Percentiles rank a stretch among this genome's conserved stretches.
Evolutionary conservation across 2,329 filamentous ascomycete species (phyloP).

Genomic region (Teratosphaeria gauchensis): DNA sequence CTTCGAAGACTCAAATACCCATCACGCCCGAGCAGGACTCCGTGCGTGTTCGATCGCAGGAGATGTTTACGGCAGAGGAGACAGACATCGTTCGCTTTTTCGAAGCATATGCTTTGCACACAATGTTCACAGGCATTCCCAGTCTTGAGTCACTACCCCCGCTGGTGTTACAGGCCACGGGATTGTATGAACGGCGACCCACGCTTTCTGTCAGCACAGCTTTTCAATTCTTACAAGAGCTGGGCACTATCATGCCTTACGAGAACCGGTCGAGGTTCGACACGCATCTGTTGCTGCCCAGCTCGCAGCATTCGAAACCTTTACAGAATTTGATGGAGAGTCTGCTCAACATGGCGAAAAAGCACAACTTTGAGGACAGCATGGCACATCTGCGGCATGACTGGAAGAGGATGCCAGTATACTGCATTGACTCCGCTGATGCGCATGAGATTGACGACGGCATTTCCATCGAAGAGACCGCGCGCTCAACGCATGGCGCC

Average conservation of each 20-base stretch:
- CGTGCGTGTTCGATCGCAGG: slow-evolving; percentile 12
- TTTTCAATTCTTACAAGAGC: slow-evolving; percentile 64
- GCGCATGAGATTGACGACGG: slow-evolving; percentile 72
- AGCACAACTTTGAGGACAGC: slow-evolving; percentile 38
- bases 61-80: slow-evolving; percentile 42
- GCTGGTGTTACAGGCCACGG: slow-evolving; percentile 51
- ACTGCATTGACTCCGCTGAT: slow-evolving; percentile 59
- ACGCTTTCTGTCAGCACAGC: slow-evolving; percentile 39
- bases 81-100: slow-evolving; percentile 56
- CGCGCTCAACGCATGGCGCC: neutral
- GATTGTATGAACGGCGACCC: slow-evolving; percentile 48
- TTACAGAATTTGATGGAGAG: slow-evolving; percentile 32
- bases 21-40: slow-evolving; percentile 15
- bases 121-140: slow-evolving; percentile 44
- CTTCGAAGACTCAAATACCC: slow-evolving; percentile 25
- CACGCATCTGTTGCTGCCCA: slow-evolving; percentile 43
- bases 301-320: slow-evolving; percentile 34
- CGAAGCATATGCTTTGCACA: slow-evolving; percentile 55
- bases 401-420: slow-evolving; percentile 52
- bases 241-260: slow-evolving; percentile 62
- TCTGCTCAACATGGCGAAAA: slow-evolving; percentile 16
- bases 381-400: slow-evolving; percentile 50
- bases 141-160: slow-evolving; percentile 54
- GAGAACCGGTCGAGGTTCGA: slow-evolving; percentile 58
- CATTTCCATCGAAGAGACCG: slow-evolving; percentile 50